Base-by-base conservation (phyloP, 371 early-diverging fungal species). In the Fennellomyces sp. region DNA sequence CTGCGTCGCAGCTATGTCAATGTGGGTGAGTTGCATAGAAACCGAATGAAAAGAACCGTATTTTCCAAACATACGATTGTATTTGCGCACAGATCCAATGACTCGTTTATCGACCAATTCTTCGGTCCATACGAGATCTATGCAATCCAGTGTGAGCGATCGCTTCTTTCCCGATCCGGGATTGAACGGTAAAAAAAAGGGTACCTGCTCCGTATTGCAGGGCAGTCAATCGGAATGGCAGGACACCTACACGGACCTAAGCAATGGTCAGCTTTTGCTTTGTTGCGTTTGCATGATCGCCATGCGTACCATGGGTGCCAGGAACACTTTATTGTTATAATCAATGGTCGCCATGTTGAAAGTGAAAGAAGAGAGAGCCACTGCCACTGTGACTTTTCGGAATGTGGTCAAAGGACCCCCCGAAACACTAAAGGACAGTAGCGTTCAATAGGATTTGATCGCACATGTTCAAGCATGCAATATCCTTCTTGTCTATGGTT, bases 251-350 rank as follows among this genome's bases (percentile, higher is more conserved):
- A 28, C 97, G 87, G 4, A 96, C 88, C 87, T 87, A 61, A 21
- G 2, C 25, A 27, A 41, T 1, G 50, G 17, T 36, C 48, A 5
- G 1, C 4, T 26, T 2, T 21, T 41, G 4, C 5, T 31, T 15
- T 19, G 5, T 25, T 29, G n/a, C n/a, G n/a, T n/a, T n/a, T n/a
- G n/a, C n/a, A n/a, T n/a, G n/a, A n/a, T n/a, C n/a, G n/a, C n/a
- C n/a, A n/a, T n/a, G n/a, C 55, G 64, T 81, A 82, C 96, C 96
- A 96, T 96, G 19, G 96, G 96, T 10, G 96, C 96, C 27, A 96
- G 83, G 38, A 95, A 87, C 45, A 87, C 72, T 62, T 89, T 87
- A 57, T 85, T 80, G 21, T 69, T 53, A 54, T 85, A 85, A 48
- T 83, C 77, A 42, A 84, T 59, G 29, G 23, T 27, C n/a, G n/a